Evolutionary conservation across 768 basidiomycete species (phyloP), one percentile per base, ranked within the genome.

Genomic region (Suillus subalutaceus): DNA sequence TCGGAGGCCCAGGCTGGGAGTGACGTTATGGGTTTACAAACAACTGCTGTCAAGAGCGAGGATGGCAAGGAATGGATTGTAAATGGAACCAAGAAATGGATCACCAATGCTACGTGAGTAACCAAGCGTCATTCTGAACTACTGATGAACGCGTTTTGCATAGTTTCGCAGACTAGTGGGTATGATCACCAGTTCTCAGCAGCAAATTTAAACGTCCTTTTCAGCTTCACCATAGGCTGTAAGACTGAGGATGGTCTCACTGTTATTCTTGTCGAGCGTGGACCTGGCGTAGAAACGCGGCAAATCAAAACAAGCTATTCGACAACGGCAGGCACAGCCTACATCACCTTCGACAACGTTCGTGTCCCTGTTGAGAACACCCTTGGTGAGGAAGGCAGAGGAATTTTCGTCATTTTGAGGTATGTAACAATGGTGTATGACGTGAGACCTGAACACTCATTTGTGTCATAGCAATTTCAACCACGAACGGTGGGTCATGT

Each of bases 401-500:
- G 90, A 13, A 79, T 92, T 60, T 85, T 87, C 68, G 88, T 89
- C 55, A 85, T 86, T 57, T 78, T 86, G 61, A 90, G 88, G 79
- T 81, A 58, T 10, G 67, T 18, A 23, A 40, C 43, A 12, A 35
- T 10, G n/a, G 2, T 56, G 16, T 37, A 2, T 41, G 18, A 30
- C 41, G 8, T 44, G 48, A 44, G 41, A 52, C 40, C 18, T 62
- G 23, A 48, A n/a, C 4, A 18, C 13, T 23, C 38, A 23, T 57
- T 23, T 15, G 37, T 38, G 26, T 6, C 57, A 78, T 81, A 85
- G 91, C 66, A 98, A 97, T 79, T 97, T 97, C 81, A 97, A 97
- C 75, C 94, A 96, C 76, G 95, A 96, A 74, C 90, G 92, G 69
- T 96, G 93, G 94, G 92, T 93, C 35, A 96, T 96, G 91, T 87